Evolutionary conservation across 2,329 filamentous ascomycete genomes (phyloP).

Genomic region (Aspergillus latus): DNA sequence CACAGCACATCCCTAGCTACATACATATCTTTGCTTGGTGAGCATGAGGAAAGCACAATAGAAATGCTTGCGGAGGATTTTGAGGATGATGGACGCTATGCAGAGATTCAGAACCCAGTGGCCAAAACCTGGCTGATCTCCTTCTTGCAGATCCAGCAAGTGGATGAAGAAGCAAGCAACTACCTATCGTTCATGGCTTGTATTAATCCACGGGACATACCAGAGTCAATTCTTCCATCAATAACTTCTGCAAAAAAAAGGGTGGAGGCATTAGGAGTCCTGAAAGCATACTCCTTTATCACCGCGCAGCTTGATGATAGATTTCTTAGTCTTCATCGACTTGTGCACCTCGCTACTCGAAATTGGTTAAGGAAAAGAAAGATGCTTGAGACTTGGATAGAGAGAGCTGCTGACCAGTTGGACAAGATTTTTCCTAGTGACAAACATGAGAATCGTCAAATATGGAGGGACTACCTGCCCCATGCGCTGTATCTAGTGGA

Average conservation of each 20-base stretch:
- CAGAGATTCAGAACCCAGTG: constrained; percentile 4
- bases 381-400: too few species aligned
- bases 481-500: too few species aligned
- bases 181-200: constrained; percentile 20
- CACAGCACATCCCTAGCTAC: background rate
- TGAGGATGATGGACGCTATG: background rate
- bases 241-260: background rate
- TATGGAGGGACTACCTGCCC: too few species aligned
- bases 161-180: background rate
- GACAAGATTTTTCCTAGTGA: too few species aligned
- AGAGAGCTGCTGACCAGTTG: too few species aligned
- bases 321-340: too few species aligned
- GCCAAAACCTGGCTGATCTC: constrained; percentile 12
- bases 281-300: too few species aligned
- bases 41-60: background rate
- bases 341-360: too few species aligned
- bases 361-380: too few species aligned
- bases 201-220: constrained; percentile 24
- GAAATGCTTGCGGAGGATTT: constrained; percentile 12
- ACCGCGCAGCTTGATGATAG: too few species aligned
- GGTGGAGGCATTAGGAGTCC: too few species aligned
- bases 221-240: constrained; percentile 24
- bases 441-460: too few species aligned
- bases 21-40: constrained; percentile 2
- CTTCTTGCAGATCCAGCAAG: constrained; percentile 16